Evolutionary conservation across 2,329 filamentous ascomycete genomes (phyloP).

Genomic region (Talaromyces rugulosus): DNA sequence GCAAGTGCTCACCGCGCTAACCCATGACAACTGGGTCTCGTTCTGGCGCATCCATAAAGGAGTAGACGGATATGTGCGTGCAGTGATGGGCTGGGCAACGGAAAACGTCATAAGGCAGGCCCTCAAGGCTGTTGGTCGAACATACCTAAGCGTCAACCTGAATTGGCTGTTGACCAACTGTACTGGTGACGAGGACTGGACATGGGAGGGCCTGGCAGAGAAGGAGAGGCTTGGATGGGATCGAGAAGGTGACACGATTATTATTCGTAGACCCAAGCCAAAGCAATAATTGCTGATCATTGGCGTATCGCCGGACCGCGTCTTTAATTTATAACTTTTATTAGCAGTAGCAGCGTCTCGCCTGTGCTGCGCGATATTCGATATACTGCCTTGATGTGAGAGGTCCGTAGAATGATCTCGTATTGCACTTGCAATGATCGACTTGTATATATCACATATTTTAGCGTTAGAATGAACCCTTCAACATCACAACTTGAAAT

Average conservation of each 20-base stretch:
- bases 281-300: conserved; percentile 5
- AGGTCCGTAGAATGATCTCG: not conserved
- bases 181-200: conserved; percentile 39
- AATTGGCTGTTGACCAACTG: conserved; percentile 61
- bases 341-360: not conserved
- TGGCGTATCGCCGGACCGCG: not conserved
- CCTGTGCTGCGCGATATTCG: not conserved
- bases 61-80: conserved; percentile 76
- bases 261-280: conserved; percentile 61
- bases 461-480: not conserved
- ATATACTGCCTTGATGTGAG: not conserved
- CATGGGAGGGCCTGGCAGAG: conserved; percentile 68
- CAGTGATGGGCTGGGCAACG: conserved; percentile 77
- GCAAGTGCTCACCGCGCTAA: conserved; percentile 63
- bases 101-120: conserved; percentile 69
- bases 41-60: conserved; percentile 68
- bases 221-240: conserved; percentile 81
- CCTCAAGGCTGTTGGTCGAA: conserved; percentile 78
- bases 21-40: conserved; percentile 74
- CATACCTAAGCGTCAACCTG: conserved; percentile 73
- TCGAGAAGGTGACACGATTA: conserved; percentile 64
- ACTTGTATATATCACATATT: not conserved
- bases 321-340: not conserved
- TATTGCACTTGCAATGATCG: too few relatives aligned
- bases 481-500: conserved; percentile 65